A percentile compares a stretch with the other conserved stretches of the same genome.
phyloP scores from a whole-genome alignment of 1,284 basidiomycete genomes.

The Apiotrichum brassicae region DNA sequence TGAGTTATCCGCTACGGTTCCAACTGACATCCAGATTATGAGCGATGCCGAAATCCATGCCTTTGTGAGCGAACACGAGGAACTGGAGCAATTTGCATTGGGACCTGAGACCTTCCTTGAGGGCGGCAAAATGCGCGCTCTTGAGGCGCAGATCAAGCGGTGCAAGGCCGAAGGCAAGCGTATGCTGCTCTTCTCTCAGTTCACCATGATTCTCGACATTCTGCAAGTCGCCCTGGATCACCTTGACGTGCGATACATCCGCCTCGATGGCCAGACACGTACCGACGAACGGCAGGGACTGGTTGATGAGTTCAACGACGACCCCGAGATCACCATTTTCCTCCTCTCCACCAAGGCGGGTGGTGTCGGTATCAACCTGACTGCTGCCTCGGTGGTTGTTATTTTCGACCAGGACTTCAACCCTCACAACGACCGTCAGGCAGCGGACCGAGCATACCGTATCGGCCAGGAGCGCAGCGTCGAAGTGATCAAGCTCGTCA shows the following conservation, averaged over 20 bases:
- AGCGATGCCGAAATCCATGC: constrained; percentile 85
- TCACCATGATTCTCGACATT: constrained; percentile 92
- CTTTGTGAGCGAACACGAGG: constrained; percentile 68
- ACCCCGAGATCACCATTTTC: constrained; percentile 84
- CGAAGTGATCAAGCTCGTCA: constrained; percentile 80
- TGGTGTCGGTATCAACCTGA: constrained; percentile 70
- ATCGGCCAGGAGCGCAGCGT: constrained; percentile 54
- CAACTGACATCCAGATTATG: constrained; percentile 60
- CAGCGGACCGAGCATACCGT: constrained; percentile 95
- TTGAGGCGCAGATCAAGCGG: constrained; percentile 64
- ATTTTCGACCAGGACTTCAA: constrained; percentile 99
- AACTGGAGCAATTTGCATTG: constrained; percentile 70
- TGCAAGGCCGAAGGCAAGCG: constrained; percentile 70
- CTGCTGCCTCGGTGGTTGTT: constrained; percentile 86
- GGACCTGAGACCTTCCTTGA: constrained; percentile 72
- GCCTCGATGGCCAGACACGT: constrained; percentile 90
- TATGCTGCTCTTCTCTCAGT: constrained; percentile 92
- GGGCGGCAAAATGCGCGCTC: constrained; percentile 76
- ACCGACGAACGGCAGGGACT: constrained; percentile 89
- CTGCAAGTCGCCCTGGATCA: constrained; percentile 77
- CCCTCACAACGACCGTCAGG: constrained; percentile 79
- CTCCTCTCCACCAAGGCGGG: constrained; percentile 92
- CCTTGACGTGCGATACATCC: constrained; percentile 67
- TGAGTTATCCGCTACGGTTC: constrained; percentile 22
- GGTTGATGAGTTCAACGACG: constrained; percentile 96